Conservation (phyloP, 805 yeast genomes). For the Monosporozyma yasuniensis region DNA sequence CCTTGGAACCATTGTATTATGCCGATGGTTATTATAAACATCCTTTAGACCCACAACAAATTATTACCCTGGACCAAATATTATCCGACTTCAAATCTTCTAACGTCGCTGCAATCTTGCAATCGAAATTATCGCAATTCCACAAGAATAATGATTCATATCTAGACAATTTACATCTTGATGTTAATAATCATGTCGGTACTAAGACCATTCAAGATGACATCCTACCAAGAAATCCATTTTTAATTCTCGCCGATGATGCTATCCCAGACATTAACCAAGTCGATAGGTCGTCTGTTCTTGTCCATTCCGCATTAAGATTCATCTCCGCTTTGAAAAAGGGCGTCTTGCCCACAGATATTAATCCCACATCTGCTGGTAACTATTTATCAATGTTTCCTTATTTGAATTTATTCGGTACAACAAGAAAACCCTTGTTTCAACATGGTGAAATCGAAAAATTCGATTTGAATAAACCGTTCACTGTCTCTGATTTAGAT, state of each 20-base stretch:
- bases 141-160: slow-evolving; percentile 40
- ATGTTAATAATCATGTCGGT: slow-evolving; percentile 36
- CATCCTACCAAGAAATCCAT: slow-evolving; percentile 70
- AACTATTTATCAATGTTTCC: slow-evolving; percentile 59
- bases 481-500: slow-evolving; percentile 37
- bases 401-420: slow-evolving; percentile 57
- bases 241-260: slow-evolving; percentile 64
- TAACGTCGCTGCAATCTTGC: slow-evolving; percentile 38
- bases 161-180: slow-evolving; percentile 40
- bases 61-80: slow-evolving; percentile 33
- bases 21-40: slow-evolving; percentile 39
- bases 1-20: slow-evolving; percentile 52
- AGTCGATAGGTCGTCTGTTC: slow-evolving; percentile 56
- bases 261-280: slow-evolving; percentile 59
- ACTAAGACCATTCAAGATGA: slow-evolving; percentile 59
- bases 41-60: slow-evolving; percentile 20
- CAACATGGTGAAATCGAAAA: slow-evolving; percentile 23
- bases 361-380: slow-evolving; percentile 41
- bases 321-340: slow-evolving; percentile 52
- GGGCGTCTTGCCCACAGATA: slow-evolving; percentile 48
- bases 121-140: slow-evolving; percentile 44
- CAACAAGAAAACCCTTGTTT: slow-evolving; percentile 47
- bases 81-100: slow-evolving; percentile 40
- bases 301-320: slow-evolving; percentile 57
- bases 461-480: slow-evolving; percentile 35